Base-by-base conservation (phyloP, 106 monocot genomes). In the Xerophyta viscosa region DNA sequence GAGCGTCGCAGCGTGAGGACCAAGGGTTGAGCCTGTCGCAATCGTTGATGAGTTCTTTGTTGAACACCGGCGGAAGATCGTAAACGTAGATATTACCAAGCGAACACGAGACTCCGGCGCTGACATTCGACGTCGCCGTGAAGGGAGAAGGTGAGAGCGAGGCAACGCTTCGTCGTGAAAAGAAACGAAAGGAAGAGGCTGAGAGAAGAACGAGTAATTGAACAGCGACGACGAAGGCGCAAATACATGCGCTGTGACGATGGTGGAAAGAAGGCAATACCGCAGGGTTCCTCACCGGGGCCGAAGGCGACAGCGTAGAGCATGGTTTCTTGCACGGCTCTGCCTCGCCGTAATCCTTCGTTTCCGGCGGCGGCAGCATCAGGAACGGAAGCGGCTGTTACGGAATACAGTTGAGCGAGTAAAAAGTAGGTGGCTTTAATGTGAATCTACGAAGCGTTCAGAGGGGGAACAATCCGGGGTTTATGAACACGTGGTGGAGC, bases 61-160 rank as follows among this genome's bases (percentile, higher is more conserved):
- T 87, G 76, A 93, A 87, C 55, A 31, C 12, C 0, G 87, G 52
- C 2, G 93, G 93, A 25, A 93, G 65, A 56, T 87, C 79, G 87
- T 93, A 93, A 27, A 87, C 80, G 57, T 74, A 93, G 15, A 88
- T 47, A 9, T 48, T 44, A 8, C 87, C 80, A 17, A 54, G 27
- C 4, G 51, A 23, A 50, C 83, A 93, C 6, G 57, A 37, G 9
- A 4, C 3, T 15, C 9, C 15, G 24, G 14, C 3, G 9, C 3
- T 23, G 26, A 12, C 24, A 33, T 50, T 6, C 33, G 10, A 33
- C 5, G 10, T 10, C 33, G 10, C n/a, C n/a, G 10, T 44, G 19
- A 9, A 20, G 44, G 7, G 54, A 27, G 18, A 46, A 36, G 20
- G 53, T 5, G 14, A 39, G 15, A 17, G 29, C 23, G 60, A 37